phyloP scores from a whole-genome alignment of 768 basidiomycete species.

The Termitomyces eurrhizus region DNA sequence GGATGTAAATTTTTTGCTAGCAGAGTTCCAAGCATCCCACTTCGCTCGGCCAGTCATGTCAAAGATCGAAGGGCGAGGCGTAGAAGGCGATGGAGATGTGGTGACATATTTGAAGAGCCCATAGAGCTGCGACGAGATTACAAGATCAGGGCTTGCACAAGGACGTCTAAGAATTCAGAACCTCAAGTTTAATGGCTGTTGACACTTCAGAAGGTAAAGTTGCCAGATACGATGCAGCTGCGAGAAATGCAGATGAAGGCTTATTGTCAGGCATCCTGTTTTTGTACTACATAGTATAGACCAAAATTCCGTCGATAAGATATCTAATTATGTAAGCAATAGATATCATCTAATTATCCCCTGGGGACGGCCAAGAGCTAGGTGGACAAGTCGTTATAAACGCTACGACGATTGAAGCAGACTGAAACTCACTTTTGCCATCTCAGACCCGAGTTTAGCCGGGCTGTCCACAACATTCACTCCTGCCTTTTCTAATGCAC shows the following conservation, averaged over 20 bases:
- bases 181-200: conserved; percentile 71
- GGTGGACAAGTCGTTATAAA: conserved; percentile 23
- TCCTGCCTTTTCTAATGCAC: conserved; percentile 86
- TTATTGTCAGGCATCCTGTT: conserved; percentile 22
- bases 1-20: conserved; percentile 45
- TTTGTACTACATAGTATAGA: background rate
- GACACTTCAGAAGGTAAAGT: conserved; percentile 54
- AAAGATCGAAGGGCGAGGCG: conserved; percentile 67
- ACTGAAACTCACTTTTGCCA: conserved; percentile 67
- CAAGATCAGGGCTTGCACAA: conserved; percentile 38
- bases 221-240: conserved; percentile 65
- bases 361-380: conserved; percentile 63
- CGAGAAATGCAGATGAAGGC: conserved; percentile 40
- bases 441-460: conserved; percentile 86
- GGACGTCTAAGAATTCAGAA: conserved; percentile 31
- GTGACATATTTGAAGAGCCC: conserved; percentile 79
- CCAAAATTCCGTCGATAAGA: conserved; percentile 6
- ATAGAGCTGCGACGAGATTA: conserved; percentile 57
- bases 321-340: conserved; percentile 19
- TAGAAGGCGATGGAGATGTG: conserved; percentile 48
- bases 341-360: conserved; percentile 34
- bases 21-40: conserved; percentile 78
- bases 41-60: conserved; percentile 79
- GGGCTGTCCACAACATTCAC: conserved; percentile 93
- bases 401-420: background rate